Percentiles rank a stretch among this genome's conserved stretches.
Conservation (phyloP, 495 filamentous ascomycete genomes). For the Penicillium turbatum region DNA sequence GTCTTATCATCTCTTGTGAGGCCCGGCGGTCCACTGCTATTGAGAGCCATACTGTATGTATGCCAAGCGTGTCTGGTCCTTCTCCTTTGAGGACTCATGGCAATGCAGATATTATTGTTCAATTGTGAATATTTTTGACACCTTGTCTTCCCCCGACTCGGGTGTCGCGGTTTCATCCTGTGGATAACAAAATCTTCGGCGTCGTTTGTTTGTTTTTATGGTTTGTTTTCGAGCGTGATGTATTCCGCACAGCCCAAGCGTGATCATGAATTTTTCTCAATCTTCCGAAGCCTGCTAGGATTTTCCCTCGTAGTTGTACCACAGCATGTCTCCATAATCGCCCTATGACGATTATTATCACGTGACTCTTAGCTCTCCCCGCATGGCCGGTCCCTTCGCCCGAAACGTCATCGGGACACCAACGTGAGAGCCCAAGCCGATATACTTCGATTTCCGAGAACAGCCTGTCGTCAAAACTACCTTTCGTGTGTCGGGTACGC, state of each 20-base stretch:
- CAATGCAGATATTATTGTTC: conserved; percentile 25
- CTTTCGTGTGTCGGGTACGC: neutral
- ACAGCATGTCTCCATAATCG: neutral
- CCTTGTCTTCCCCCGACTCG: conserved; percentile 22
- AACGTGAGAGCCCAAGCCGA: neutral
- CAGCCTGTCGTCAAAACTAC: neutral
- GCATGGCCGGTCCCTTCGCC: conserved; percentile 34
- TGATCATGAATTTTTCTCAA: conserved; percentile 8
- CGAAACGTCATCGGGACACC: conserved; percentile 32
- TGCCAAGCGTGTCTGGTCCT: conserved; percentile 11
- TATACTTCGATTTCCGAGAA: conserved; percentile 1
- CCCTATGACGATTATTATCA: neutral
- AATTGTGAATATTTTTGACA: conserved; percentile 40
- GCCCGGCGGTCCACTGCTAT: neutral
- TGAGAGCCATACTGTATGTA: conserved; percentile 22
- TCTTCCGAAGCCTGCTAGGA: neutral
- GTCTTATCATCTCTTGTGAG: neutral
- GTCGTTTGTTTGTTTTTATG: neutral
- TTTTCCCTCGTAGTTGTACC: neutral
- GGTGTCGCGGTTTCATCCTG: conserved; percentile 13
- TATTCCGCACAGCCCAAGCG: conserved; percentile 13
- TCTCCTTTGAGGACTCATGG: conserved; percentile 10
- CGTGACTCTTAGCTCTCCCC: conserved; percentile 8
- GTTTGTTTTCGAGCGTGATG: conserved; percentile 18
- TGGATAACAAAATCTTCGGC: conserved; percentile 26